phyloP scores from a whole-genome alignment of 768 basidiomycete species.

The Dioszegia aurantiaca region DNA sequence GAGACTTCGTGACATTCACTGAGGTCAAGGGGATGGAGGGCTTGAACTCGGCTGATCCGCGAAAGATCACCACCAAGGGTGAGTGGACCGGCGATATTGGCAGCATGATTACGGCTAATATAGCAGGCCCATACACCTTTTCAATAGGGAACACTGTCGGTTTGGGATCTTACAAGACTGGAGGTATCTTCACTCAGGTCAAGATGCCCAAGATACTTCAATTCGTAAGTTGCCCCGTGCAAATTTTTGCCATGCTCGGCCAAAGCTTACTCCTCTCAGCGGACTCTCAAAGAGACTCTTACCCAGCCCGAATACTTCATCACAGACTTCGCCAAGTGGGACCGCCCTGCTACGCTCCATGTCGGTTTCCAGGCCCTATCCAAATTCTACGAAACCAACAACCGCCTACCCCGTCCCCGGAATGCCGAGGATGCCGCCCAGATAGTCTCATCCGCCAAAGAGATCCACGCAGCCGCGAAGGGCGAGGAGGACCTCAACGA shows the following conservation, averaged over 20 bases:
- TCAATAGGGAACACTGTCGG: constrained; percentile 85
- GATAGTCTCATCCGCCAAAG: constrained; percentile 74
- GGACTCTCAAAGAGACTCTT: constrained; percentile 84
- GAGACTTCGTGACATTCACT: constrained; percentile 92
- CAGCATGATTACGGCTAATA: constrained; percentile 1
- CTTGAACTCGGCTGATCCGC: constrained; percentile 83
- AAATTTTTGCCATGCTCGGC: neutral
- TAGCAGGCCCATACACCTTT: constrained; percentile 83
- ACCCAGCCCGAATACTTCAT: constrained; percentile 80
- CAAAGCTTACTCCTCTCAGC: constrained; percentile 58
- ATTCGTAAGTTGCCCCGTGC: constrained; percentile 72
- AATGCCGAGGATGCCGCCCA: constrained; percentile 73
- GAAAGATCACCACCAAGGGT: constrained; percentile 86
- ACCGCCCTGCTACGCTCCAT: constrained; percentile 84
- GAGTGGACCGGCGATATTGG: constrained; percentile 5
- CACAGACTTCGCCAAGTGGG: constrained; percentile 96
- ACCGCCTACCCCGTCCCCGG: constrained; percentile 74
- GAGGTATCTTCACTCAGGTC: constrained; percentile 95
- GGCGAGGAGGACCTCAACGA: constrained; percentile 72
- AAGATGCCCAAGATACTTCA: constrained; percentile 97
- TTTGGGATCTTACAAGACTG: constrained; percentile 71
- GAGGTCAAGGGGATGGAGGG: constrained; percentile 95
- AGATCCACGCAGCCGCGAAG: constrained; percentile 57
- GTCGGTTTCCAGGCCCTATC: constrained; percentile 92
- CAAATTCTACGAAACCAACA: constrained; percentile 64